Percentiles rank a stretch among this genome's conserved stretches.
Conservation (phyloP, 805 yeast species). For the Ogataea pilisensis region DNA sequence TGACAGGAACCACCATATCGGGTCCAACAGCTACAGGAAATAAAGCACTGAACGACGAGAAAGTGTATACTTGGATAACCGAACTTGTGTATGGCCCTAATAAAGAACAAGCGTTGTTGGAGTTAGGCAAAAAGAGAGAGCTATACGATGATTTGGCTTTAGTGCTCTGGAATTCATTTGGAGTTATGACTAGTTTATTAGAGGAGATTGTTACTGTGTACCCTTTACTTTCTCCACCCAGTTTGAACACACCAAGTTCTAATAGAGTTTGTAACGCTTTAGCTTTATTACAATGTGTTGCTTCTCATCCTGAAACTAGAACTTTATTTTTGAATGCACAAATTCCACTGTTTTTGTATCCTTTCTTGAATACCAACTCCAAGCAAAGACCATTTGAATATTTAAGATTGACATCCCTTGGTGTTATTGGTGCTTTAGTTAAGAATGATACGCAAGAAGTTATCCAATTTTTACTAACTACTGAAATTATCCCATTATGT, state of each 20-base stretch:
- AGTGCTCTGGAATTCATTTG: constrained; percentile 93
- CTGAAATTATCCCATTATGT: constrained; percentile 95
- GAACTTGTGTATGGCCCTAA: constrained; percentile 88
- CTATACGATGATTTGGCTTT: constrained; percentile 91
- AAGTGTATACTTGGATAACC: constrained; percentile 84
- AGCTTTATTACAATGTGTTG: constrained; percentile 93
- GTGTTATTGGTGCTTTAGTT: constrained; percentile 95
- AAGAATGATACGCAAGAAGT: constrained; percentile 96
- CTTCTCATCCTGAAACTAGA: constrained; percentile 90
- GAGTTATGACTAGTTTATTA: constrained; percentile 87
- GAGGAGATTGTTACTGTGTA: constrained; percentile 90
- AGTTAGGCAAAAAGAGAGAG: constrained; percentile 90
- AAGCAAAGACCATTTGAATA: constrained; percentile 93
- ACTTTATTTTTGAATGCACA: constrained; percentile 83
- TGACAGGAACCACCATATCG: constrained; percentile 3
- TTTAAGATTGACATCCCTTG: constrained; percentile 84
- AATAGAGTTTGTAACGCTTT: constrained; percentile 94
- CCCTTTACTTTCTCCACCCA: constrained; percentile 85
- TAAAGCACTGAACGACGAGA: constrained; percentile 64
- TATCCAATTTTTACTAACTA: constrained; percentile 83
- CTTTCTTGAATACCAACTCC: constrained; percentile 87
- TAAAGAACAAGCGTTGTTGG: constrained; percentile 88
- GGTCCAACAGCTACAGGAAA: constrained; percentile 4
- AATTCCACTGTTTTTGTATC: constrained; percentile 87
- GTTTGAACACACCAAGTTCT: constrained; percentile 76